phyloP scores from a whole-genome alignment of 495 filamentous ascomycete genomes.

The Aspergillus cristatus region DNA sequence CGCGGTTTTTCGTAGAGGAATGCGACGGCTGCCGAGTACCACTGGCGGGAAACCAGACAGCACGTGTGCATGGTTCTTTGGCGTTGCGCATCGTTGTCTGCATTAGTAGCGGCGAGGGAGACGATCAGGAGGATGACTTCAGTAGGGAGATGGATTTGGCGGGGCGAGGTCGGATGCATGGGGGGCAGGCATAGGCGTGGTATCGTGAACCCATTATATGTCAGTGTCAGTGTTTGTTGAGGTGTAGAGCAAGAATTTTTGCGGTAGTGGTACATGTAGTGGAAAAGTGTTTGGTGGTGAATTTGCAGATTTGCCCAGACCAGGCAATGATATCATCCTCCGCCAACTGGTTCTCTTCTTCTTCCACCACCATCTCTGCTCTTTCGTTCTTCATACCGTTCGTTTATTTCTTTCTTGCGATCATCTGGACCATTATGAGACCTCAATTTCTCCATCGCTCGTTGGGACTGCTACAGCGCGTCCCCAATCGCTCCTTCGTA shows the following conservation, averaged over 20 bases:
- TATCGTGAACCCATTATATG: no score
- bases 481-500: slow-evolving; percentile 12
- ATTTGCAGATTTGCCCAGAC: neutral
- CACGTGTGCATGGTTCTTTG: slow-evolving; percentile 44
- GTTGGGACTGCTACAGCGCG: slow-evolving; percentile 20
- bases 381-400: slow-evolving; percentile 2
- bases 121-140: slow-evolving; percentile 48
- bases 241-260: no score
- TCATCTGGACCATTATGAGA: slow-evolving; percentile 19
- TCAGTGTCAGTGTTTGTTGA: no score
- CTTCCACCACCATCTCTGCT: neutral
- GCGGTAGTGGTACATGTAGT: no score
- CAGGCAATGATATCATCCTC: slow-evolving; percentile 7
- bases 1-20: slow-evolving; percentile 48
- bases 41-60: slow-evolving; percentile 51
- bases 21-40: slow-evolving; percentile 50
- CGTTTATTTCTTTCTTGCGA: no score
- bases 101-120: slow-evolving; percentile 15
- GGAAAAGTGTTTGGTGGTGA: no score
- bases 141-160: slow-evolving; percentile 24
- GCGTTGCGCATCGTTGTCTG: slow-evolving; percentile 4
- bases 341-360: no score
- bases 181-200: slow-evolving; percentile 2
- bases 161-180: slow-evolving; percentile 9
- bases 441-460: slow-evolving; percentile 19